phyloP scores from a whole-genome alignment of 495 filamentous ascomycete species.

The Pyronema omphalodes region DNA sequence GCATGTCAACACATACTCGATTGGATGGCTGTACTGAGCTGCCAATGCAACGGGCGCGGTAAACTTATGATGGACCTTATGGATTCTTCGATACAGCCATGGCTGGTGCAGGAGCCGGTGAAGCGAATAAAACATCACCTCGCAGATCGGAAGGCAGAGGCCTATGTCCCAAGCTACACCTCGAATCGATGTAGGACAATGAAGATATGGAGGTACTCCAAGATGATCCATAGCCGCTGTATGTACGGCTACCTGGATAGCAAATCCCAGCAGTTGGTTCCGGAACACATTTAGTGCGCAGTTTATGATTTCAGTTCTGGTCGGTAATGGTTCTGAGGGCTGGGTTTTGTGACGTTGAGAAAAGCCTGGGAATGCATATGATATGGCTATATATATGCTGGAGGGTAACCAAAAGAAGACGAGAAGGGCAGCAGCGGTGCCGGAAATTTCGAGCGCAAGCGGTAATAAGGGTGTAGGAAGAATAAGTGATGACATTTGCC shows the following conservation, averaged over 20 bases:
- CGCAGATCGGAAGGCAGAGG: conserved; percentile 31
- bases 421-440: conserved; percentile 30
- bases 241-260: conserved; percentile 23
- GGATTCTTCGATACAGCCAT: conserved; percentile 32
- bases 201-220: conserved; percentile 18
- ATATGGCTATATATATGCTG: conserved; percentile 28
- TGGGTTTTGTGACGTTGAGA: conserved; percentile 40
- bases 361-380: conserved; percentile 30
- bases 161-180: conserved; percentile 30
- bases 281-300: conserved; percentile 30
- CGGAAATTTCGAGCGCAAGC: conserved; percentile 29
- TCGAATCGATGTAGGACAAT: conserved; percentile 22
- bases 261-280: conserved; percentile 31
- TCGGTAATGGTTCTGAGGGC: conserved; percentile 33
- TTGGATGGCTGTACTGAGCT: conserved; percentile 39
- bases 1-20: conserved; percentile 39
- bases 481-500: conserved; percentile 27
- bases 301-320: conserved; percentile 28
- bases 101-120: conserved; percentile 38
- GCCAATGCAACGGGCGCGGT: conserved; percentile 40
- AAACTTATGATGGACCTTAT: conserved; percentile 41
- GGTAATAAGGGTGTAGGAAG: conserved; percentile 27
- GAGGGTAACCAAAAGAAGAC: conserved; percentile 36
- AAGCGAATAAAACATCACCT: conserved; percentile 38
- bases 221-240: conserved; percentile 12